These are phyloP conservation scores for Fusarium napiforme DNA, from an alignment of 2,329 filamentous ascomycete species.

Conservation along the genomic window DNA sequence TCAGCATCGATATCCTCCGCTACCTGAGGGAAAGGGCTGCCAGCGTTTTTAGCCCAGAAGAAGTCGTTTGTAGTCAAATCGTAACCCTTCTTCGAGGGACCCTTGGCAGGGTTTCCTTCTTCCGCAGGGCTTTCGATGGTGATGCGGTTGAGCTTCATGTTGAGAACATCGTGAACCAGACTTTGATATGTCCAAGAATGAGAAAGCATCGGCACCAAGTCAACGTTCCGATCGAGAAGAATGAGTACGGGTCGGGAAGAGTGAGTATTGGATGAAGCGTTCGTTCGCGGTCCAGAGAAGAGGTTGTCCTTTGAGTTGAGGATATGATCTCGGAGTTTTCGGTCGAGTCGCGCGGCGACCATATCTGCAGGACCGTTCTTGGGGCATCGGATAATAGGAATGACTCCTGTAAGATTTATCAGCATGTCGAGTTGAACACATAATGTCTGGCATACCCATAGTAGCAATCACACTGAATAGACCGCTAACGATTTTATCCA, in stretches of 20 bases:
- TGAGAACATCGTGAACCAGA: conserved; percentile 74
- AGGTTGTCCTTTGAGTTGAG: conserved; percentile 98
- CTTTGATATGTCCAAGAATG: conserved; percentile 89
- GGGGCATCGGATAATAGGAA: conserved; percentile 94
- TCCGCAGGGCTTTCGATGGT: conserved; percentile 88
- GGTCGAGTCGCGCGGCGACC: conserved; percentile 92
- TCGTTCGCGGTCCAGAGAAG: conserved; percentile 77
- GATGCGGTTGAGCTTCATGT: conserved; percentile 83
- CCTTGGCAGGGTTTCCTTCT: conserved; percentile 78
- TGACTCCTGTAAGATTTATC: conserved; percentile 69
- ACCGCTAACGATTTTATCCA: conserved; percentile 93
- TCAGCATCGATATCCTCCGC: conserved; percentile 96
- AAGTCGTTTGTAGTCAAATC: conserved; percentile 92
- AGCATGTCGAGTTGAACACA: background rate
- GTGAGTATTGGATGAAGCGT: conserved; percentile 66
- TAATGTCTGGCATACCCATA: conserved; percentile 73
- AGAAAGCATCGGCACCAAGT: conserved; percentile 97
- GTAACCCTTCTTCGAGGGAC: conserved; percentile 86
- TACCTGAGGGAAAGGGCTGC: conserved; percentile 91
- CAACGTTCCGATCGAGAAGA: conserved; percentile 93
- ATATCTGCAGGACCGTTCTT: conserved; percentile 93
- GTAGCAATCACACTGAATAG: conserved; percentile 99
- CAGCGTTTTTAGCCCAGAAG: conserved; percentile 95
- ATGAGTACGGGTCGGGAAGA: conserved; percentile 88
- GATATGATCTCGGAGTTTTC: conserved; percentile 95